Evolutionary conservation across 1,284 basidiomycete genomes (phyloP).

Genomic region (Ceratobasidium papillatum): DNA sequence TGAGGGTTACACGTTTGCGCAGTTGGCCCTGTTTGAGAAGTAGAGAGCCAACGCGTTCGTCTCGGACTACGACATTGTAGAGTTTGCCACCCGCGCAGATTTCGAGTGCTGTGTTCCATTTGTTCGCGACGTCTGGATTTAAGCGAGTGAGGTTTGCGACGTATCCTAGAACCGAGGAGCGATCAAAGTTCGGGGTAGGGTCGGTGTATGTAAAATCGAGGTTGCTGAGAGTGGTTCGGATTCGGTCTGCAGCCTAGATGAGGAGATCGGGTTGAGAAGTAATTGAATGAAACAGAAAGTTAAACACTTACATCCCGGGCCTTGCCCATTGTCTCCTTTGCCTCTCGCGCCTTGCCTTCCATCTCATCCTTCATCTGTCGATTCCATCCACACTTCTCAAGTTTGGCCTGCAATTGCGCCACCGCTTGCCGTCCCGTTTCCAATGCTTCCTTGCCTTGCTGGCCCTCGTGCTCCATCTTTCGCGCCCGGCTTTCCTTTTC

Average conservation of each 20-base stretch:
- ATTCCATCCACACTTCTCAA: conserved; percentile 80
- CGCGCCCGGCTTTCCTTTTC: conserved; percentile 82
- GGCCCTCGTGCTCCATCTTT: conserved; percentile 84
- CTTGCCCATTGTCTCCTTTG: conserved; percentile 65
- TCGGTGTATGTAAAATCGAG: conserved; percentile 87
- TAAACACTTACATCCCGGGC: conserved; percentile 69
- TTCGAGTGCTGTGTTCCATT: conserved; percentile 91
- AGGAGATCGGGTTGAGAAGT: not conserved
- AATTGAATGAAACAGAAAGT: conserved; percentile 13
- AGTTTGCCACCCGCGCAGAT: conserved; percentile 90
- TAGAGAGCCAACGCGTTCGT: conserved; percentile 88
- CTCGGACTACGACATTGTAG: conserved; percentile 95
- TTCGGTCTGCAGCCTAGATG: conserved; percentile 71
- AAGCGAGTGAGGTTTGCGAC: conserved; percentile 88
- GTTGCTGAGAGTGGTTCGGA: conserved; percentile 73
- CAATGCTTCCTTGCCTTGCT: conserved; percentile 77
- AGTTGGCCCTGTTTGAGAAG: conserved; percentile 85
- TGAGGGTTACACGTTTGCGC: conserved; percentile 91
- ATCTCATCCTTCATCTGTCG: conserved; percentile 73
- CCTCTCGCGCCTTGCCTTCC: conserved; percentile 65
- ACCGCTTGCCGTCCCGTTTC: conserved; percentile 69
- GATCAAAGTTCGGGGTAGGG: conserved; percentile 86
- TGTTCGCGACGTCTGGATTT: conserved; percentile 67
- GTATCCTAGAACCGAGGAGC: conserved; percentile 89
- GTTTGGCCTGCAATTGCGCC: conserved; percentile 62